A percentile compares a stretch with the other conserved stretches of the same genome.
These are phyloP conservation scores for Botrytis galanthina DNA, from an alignment of 2,329 filamentous ascomycete species.

Conservation along the genomic window DNA sequence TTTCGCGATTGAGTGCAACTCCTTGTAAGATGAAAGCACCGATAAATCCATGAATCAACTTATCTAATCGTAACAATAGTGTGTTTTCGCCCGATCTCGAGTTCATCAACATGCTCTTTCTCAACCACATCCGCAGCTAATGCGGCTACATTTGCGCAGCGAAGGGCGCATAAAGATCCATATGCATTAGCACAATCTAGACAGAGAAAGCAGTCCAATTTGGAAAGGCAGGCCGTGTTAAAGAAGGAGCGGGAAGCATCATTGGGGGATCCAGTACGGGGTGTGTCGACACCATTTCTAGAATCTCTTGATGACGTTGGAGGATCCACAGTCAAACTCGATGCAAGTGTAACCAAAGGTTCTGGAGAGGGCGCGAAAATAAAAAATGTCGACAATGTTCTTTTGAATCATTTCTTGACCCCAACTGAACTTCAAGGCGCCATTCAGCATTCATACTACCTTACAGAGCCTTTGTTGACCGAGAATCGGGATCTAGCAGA, in stretches of 20 bases:
- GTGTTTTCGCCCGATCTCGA: slow-evolving; percentile 56
- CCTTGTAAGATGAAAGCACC: slow-evolving; percentile 50
- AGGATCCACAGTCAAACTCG: slow-evolving; percentile 26
- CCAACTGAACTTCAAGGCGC: slow-evolving; percentile 65
- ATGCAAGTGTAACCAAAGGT: slow-evolving; percentile 38
- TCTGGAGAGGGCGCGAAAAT: slow-evolving; percentile 46
- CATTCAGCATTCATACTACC: slow-evolving; percentile 62
- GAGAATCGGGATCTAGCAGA: slow-evolving; percentile 30
- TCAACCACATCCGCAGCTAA: slow-evolving; percentile 64
- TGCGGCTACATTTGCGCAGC: slow-evolving; percentile 56
- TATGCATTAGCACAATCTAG: slow-evolving; percentile 78
- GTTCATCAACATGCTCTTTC: slow-evolving; percentile 49
- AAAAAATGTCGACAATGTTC: slow-evolving; percentile 47
- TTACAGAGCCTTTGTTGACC: slow-evolving; percentile 58
- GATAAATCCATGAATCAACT: background rate
- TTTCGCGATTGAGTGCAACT: slow-evolving; percentile 58
- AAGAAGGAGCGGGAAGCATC: slow-evolving; percentile 60
- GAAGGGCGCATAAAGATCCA: slow-evolving; percentile 71
- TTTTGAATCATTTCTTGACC: slow-evolving; percentile 76
- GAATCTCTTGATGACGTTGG: slow-evolving; percentile 70
- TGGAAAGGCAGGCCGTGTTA: slow-evolving; percentile 71
- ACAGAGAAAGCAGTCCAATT: slow-evolving; percentile 79
- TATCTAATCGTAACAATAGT: slow-evolving; percentile 43
- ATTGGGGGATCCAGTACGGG: slow-evolving; percentile 76
- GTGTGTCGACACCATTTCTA: slow-evolving; percentile 76